Percentiles rank a stretch among this genome's conserved stretches.
Conservation (phyloP, 352 stramenopile genomes). For the Thalassiosira livingstoniorum region DNA sequence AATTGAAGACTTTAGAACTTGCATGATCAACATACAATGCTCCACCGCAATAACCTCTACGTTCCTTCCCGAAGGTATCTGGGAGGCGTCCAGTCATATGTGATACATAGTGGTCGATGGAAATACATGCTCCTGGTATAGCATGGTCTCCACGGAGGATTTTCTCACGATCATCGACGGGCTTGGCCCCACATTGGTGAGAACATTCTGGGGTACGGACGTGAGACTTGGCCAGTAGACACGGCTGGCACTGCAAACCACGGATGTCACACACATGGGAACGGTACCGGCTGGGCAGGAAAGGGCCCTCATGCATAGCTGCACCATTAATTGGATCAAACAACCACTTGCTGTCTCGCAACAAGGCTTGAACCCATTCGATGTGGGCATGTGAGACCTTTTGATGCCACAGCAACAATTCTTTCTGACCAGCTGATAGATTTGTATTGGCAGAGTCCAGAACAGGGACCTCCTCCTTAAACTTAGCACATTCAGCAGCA, state of each 20-base stretch:
- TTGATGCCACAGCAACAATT: conserved; percentile 9
- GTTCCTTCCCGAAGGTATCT: conserved; percentile 23
- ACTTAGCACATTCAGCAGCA: too few relatives aligned
- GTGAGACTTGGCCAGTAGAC: not conserved
- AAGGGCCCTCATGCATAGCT: not conserved
- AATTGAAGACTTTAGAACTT: not conserved
- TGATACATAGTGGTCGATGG: conserved; percentile 24
- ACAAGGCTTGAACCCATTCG: conserved; percentile 9
- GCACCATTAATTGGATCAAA: too few relatives aligned
- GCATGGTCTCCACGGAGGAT: not conserved
- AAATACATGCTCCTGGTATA: conserved; percentile 1
- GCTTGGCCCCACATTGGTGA: not conserved
- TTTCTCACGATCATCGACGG: not conserved
- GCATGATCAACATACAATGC: conserved; percentile 9
- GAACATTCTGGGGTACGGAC: not conserved
- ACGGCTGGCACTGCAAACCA: not conserved
- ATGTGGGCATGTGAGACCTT: too few relatives aligned
- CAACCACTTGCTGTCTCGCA: not conserved
- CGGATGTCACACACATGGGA: not conserved
- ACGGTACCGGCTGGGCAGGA: not conserved
- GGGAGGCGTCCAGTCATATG: conserved; percentile 16
- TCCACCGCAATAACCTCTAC: conserved; percentile 22
- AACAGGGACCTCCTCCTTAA: too few relatives aligned
- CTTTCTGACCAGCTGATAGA: not conserved
- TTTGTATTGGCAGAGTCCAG: too few relatives aligned